A percentile compares a stretch with the other conserved stretches of the same genome.
Evolutionary conservation across 2,329 filamentous ascomycete species (phyloP).

Genomic region (Trichoderma citrinoviride): DNA sequence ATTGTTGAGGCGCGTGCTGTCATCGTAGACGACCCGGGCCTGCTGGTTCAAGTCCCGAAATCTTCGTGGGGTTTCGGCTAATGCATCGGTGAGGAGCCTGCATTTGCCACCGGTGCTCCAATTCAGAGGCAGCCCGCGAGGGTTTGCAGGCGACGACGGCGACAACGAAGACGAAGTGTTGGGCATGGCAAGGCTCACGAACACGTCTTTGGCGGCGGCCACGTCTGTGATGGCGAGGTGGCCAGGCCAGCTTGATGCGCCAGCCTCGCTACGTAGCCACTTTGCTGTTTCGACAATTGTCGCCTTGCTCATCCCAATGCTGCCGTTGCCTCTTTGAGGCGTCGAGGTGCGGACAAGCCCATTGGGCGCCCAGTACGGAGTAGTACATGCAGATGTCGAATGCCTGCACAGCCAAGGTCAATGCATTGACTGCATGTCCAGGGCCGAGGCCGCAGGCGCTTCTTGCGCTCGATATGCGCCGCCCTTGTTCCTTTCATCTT

Average conservation of each 20-base stretch:
- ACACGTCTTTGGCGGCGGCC: neutral
- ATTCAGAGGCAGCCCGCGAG: constrained; percentile 15
- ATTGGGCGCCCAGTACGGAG: too few relatives aligned
- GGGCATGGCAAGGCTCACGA: neutral
- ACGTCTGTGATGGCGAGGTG: neutral
- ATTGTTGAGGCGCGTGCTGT: constrained; percentile 9
- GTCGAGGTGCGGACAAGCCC: neutral
- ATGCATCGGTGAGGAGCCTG: constrained; percentile 15
- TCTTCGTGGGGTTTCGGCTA: neutral
- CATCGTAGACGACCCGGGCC: neutral
- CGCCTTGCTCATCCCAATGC: neutral
- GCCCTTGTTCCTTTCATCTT: neutral
- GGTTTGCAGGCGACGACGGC: neutral
- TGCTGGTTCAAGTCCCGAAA: neutral
- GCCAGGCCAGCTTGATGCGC: neutral
- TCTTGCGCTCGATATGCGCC: neutral
- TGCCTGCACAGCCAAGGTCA: neutral
- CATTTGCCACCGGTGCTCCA: constrained; percentile 10
- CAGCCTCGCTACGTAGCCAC: constrained; percentile 14
- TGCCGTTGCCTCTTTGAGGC: neutral
- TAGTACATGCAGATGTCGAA: neutral
- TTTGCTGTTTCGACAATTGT: constrained; percentile 1
- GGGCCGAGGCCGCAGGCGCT: neutral
- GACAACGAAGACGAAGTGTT: neutral
- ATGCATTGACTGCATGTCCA: neutral